Base-by-base conservation (phyloP, 192 early-diverging fungal genomes). In the Coemansia sp. region DNA sequence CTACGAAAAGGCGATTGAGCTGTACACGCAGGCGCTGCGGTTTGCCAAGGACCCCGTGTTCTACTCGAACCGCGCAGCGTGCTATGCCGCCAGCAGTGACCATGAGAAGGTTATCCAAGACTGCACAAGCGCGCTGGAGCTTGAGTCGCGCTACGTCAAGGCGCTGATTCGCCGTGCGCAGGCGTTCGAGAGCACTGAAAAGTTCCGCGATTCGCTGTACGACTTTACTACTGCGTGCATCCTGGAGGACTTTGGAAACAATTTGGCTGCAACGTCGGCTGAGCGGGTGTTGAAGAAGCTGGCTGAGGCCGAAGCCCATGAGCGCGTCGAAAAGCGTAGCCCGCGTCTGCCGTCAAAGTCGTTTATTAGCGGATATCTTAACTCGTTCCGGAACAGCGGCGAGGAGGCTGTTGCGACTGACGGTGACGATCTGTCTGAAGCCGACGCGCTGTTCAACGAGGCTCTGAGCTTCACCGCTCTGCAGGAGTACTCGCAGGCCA, bases 41-140 rank as follows among this genome's bases (percentile, higher is more conserved):
- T 89, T 95, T 62, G 83, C 82, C 38, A 80, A 89, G 37, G 86
- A 92, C 72, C 86, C 95, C 5, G 89, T 99, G 43, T 98, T 89
- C 67, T 98, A 86, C 82, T 90, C 90, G 63, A 99, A 99, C 85
- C 90, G 97, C 32, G 96, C 95, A 15, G 97, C 96, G 8, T 96
- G 94, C 75, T 92, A 91, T 65, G 86, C 88, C 1, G 89, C 93
- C 55, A 62, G 88, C 25, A 86, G 88, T 56, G 64, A 93, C 58
- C 83, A 89, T 67, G 85, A 86, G 2, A 79, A 86, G 32, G 93
- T 92, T 21, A 89, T 98, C 59, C 84, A 86, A 27, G 96, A 98
- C 74, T 94, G 92, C 73, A 90, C 85, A 56, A 80, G 84, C 57
- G 91, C 96, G 5, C 70, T 98, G 57, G 79, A 83, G 62, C 82